These are phyloP conservation scores for Eutreptiella sp. DNA, from an alignment of 208 protist genomes.

Conservation along the genomic window DNA sequence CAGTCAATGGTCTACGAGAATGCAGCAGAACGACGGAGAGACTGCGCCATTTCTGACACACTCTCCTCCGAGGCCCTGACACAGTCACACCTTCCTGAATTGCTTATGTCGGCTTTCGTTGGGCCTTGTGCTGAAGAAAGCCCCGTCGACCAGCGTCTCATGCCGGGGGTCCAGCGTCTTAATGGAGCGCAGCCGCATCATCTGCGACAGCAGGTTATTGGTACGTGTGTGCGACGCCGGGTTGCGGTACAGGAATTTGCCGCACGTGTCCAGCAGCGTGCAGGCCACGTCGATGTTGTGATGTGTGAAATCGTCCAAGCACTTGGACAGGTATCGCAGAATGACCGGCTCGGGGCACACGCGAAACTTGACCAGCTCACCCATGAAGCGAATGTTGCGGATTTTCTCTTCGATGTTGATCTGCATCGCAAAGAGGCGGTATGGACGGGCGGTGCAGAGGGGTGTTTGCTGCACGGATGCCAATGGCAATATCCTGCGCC, in stretches of 20 bases:
- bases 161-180: constrained; percentile 26
- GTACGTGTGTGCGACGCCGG: not conserved
- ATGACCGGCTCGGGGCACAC: constrained; percentile 26
- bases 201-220: constrained; percentile 20
- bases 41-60: too few species aligned
- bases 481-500: too few species aligned
- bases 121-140: constrained; percentile 26
- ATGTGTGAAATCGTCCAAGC: constrained; percentile 53
- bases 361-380: constrained; percentile 51
- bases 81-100: constrained; percentile 15
- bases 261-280: constrained; percentile 46
- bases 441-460: too few species aligned
- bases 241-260: constrained; percentile 45
- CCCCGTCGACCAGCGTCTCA: constrained; percentile 29
- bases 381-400: constrained; percentile 46
- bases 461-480: too few species aligned
- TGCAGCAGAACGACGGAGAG: too few species aligned
- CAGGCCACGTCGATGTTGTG: constrained; percentile 65
- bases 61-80: too few species aligned
- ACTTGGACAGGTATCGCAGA: constrained; percentile 41
- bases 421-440: too few species aligned
- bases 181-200: constrained; percentile 24
- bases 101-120: constrained; percentile 10
- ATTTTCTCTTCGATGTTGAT: constrained; percentile 44
- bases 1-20: too few species aligned